Percentiles rank a stretch among this genome's conserved stretches.
phyloP scores from a whole-genome alignment of 2,329 filamentous ascomycete genomes.

The Botrytis fabae region DNA sequence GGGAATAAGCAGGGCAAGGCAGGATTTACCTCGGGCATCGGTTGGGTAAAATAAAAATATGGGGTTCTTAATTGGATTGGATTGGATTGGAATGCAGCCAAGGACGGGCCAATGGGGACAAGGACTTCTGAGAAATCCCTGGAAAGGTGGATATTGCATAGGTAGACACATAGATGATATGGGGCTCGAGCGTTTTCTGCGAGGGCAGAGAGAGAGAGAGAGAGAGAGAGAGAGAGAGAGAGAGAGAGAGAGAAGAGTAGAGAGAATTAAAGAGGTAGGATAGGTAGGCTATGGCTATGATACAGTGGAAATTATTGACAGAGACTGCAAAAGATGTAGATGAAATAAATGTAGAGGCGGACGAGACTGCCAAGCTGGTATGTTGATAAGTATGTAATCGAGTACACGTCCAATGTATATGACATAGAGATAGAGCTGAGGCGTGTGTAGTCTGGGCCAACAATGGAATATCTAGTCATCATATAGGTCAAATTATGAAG shows the following conservation, averaged over 20 bases:
- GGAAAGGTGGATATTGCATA: neutral
- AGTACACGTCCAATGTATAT: neutral
- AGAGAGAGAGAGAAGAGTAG: neutral
- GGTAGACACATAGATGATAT: neutral
- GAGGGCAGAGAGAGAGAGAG: neutral
- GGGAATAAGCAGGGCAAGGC: neutral
- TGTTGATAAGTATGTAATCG: neutral
- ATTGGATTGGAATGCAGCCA: neutral
- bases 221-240: neutral
- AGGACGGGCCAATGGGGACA: neutral
- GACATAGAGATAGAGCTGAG: neutral
- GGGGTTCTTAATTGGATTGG: no score
- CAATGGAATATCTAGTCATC: neutral
- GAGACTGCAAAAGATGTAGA: neutral
- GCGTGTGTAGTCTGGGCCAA: neutral
- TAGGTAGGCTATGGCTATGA: neutral
- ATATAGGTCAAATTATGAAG: neutral
- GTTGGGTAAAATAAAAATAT: neutral
- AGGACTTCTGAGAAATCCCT: neutral
- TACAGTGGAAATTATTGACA: no score
- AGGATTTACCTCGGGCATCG: neutral
- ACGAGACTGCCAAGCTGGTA: neutral
- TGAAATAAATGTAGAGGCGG: neutral
- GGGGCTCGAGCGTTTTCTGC: neutral
- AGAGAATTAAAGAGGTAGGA: neutral